Base-by-base conservation (phyloP, 176 grass and related monocot species). In the Carex pumila region DNA sequence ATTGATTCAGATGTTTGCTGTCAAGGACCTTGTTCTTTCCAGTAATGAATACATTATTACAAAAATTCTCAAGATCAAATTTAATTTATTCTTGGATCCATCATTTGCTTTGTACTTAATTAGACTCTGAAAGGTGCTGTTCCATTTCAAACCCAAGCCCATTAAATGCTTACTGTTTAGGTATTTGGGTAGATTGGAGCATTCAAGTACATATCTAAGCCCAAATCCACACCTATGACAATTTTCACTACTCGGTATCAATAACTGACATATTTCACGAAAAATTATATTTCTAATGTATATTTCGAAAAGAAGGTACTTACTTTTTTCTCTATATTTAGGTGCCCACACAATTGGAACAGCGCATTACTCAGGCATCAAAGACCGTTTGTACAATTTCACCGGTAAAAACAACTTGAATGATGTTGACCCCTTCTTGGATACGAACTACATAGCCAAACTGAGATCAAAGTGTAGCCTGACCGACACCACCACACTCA, bases 11-110 rank as follows among this genome's bases (percentile, higher is more conserved):
- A 86, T 85, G 67, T 92, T 96, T 84, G 80, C 31, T 3, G 83
- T 72, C 4, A 85, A 96, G 81, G 91, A 85, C 12, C 89, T 95
- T 15, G 91, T 95, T 45, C 89, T 95, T 80, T 95, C 93, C 63
- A 80, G 86, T 87, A 52, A 17, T 10, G 37, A 41, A 47, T 32
- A 30, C 3, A 31, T 17, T 69, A 15, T 69, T 41, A 8, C 14
- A n/a, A 39, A 18, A 70, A 39, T n/a, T 43, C 2, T 8, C 36
- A 17, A 18, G 39, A 11, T 69, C 13, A 41, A 37, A n/a, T n/a
- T n/a, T n/a, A 70, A 43, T 8, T 70, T 41, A 7, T 17, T 13
- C 7, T 15, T 18, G 32, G 6, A 37, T 17, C 32, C 29, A 25
- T 63, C 21, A 9, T 63, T 39, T 25, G 21, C 25, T 18, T 21